phyloP scores from a whole-genome alignment of 805 yeast genomes.

The Tetrapisispora taiwanensis region DNA sequence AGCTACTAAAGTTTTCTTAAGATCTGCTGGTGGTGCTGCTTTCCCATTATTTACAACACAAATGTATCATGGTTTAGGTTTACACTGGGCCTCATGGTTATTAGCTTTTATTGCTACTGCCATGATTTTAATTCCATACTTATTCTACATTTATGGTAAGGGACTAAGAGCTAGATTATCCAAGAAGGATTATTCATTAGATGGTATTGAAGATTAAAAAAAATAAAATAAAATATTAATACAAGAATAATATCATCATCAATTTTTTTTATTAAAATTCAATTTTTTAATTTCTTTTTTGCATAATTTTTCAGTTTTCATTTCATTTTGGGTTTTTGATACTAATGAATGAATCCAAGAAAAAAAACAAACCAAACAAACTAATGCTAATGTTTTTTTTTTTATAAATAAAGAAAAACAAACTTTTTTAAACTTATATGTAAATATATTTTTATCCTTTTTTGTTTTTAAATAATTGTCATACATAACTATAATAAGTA shows the following conservation, averaged over 20 bases:
- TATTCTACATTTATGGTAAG: slow-evolving; percentile 60
- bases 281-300: background rate
- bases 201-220: slow-evolving; percentile 15
- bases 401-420: background rate
- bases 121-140: slow-evolving; percentile 64
- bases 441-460: background rate
- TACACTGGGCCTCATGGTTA: slow-evolving; percentile 75
- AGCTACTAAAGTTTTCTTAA: slow-evolving; percentile 70
- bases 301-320: background rate
- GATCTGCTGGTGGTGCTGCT: slow-evolving; percentile 82
- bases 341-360: no score
- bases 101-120: slow-evolving; percentile 69
- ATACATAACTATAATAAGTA: slow-evolving; percentile 1
- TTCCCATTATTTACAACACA: slow-evolving; percentile 75
- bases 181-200: slow-evolving; percentile 50
- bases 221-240: background rate
- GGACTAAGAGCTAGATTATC: slow-evolving; percentile 52
- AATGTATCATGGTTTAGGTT: slow-evolving; percentile 64
- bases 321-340: no score
- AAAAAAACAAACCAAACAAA: no score
- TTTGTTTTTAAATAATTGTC: background rate
- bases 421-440: background rate
- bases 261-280: no score
- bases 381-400: no score
- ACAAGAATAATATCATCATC: no score